A percentile compares a stretch with the other conserved stretches of the same genome.
These are phyloP conservation scores for Cryptosporidium felis DNA, from an alignment of 169 alveolate species.

Conservation along the genomic window DNA sequence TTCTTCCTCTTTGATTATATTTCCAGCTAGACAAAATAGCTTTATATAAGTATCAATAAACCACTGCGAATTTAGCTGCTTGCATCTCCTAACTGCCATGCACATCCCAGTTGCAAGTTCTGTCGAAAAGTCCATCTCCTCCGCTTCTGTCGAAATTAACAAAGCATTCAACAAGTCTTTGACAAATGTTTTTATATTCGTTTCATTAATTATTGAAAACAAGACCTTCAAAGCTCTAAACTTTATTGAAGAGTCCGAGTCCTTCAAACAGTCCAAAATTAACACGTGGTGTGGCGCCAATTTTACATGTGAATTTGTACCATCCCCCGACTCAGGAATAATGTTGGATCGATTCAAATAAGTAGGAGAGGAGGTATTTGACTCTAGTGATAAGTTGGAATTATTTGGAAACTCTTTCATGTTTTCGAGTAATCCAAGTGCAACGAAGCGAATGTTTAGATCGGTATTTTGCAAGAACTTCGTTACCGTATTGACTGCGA, in stretches of 20 bases:
- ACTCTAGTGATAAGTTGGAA: neutral
- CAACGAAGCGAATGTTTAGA: slow-evolving; percentile 89
- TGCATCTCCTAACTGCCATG: slow-evolving; percentile 85
- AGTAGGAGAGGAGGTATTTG: neutral
- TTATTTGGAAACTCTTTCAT: slow-evolving; percentile 72
- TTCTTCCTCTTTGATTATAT: slow-evolving; percentile 79
- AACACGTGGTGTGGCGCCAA: slow-evolving; percentile 44
- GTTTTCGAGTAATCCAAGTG: slow-evolving; percentile 75
- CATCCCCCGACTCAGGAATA: neutral
- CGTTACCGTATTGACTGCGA: slow-evolving; percentile 93
- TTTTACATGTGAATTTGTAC: slow-evolving; percentile 28
- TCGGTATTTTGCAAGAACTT: slow-evolving; percentile 93
- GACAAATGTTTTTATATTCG: slow-evolving; percentile 89
- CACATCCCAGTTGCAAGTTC: slow-evolving; percentile 64
- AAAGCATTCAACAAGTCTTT: slow-evolving; percentile 91
- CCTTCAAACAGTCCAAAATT: slow-evolving; percentile 87
- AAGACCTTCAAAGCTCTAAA: slow-evolving; percentile 96
- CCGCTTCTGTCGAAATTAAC: slow-evolving; percentile 87
- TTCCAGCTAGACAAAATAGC: slow-evolving; percentile 90
- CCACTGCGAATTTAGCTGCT: slow-evolving; percentile 85
- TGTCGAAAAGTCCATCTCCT: slow-evolving; percentile 88
- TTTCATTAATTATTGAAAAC: slow-evolving; percentile 90
- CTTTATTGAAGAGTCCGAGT: slow-evolving; percentile 94
- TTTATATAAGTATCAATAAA: slow-evolving; percentile 90
- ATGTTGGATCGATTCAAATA: slow-evolving; percentile 78